Percentiles rank a stretch among this genome's conserved stretches.
These are phyloP conservation scores for Corymbia citriodora DNA, from an alignment of 441 rosid genomes.

Conservation along the genomic window DNA sequence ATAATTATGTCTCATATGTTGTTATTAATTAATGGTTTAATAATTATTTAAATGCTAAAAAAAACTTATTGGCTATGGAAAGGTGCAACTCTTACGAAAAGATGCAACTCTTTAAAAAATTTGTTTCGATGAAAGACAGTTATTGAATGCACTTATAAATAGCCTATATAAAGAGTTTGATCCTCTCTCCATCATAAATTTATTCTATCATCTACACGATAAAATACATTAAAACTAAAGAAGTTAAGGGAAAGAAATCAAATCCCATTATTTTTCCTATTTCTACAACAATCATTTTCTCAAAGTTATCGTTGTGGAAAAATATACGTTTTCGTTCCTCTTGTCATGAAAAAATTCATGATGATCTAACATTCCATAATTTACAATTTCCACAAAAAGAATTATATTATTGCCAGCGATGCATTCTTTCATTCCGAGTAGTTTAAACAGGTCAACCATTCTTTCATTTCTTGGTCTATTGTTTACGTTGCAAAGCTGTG, in stretches of 20 bases:
- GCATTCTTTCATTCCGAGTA: background rate
- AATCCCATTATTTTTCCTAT: background rate
- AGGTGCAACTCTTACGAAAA: background rate
- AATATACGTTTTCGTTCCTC: background rate
- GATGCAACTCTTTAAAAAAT: background rate
- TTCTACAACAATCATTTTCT: background rate
- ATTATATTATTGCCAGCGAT: background rate
- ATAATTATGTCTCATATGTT: background rate
- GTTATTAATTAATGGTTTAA: background rate
- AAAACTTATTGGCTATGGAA: background rate
- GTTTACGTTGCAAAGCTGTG: background rate
- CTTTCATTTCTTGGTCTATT: background rate
- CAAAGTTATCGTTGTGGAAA: background rate
- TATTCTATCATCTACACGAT: background rate
- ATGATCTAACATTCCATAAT: background rate
- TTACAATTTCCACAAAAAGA: background rate
- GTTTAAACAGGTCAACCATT: background rate
- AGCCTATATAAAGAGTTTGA: background rate
- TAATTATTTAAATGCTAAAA: background rate
- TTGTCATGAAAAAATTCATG: background rate
- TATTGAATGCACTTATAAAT: background rate
- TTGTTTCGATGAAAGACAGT: background rate
- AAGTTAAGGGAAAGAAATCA: background rate
- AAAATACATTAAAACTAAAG: background rate
- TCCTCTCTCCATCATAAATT: accelerated